These are phyloP conservation scores for Globisporangium sylvaticum DNA, from an alignment of 352 stramenopile species.

Conservation along the genomic window DNA sequence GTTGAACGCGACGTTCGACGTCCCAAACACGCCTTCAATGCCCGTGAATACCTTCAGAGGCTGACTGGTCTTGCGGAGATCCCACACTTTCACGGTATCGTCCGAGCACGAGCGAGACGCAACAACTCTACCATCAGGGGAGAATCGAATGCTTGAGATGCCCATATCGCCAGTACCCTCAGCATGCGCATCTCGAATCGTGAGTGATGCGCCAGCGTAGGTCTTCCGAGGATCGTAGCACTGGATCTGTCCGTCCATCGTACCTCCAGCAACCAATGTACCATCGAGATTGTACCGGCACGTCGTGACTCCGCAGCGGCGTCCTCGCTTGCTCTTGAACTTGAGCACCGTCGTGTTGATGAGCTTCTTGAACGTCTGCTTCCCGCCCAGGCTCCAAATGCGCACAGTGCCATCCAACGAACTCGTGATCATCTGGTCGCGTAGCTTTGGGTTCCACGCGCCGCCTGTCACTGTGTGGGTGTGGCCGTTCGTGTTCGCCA, in stretches of 20 bases:
- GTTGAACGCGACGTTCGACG: slow-evolving; percentile 82
- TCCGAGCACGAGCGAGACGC: slow-evolving; percentile 72
- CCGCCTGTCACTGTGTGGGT: slow-evolving; percentile 71
- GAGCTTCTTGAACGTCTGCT: slow-evolving; percentile 72
- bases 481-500: slow-evolving; percentile 80
- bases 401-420: slow-evolving; percentile 79
- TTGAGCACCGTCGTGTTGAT: slow-evolving; percentile 82
- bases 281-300: slow-evolving; percentile 70
- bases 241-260: slow-evolving; percentile 77
- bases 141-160: slow-evolving; percentile 75
- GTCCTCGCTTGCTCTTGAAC: slow-evolving; percentile 73
- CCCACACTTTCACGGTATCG: slow-evolving; percentile 82
- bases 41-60: slow-evolving; percentile 57
- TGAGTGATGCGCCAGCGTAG: slow-evolving; percentile 58
- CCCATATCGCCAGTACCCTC: slow-evolving; percentile 64
- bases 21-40: slow-evolving; percentile 70
- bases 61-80: slow-evolving; percentile 57
- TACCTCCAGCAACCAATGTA: slow-evolving; percentile 52
- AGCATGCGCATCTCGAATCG: slow-evolving; percentile 66
- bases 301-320: slow-evolving; percentile 65
- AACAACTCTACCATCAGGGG: slow-evolving; percentile 52
- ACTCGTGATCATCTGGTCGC: slow-evolving; percentile 77
- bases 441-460: slow-evolving; percentile 60
- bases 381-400: slow-evolving; percentile 67
- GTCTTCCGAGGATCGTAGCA: slow-evolving; percentile 71